Conservation (phyloP, 495 filamentous ascomycete genomes). For the Podospora conica region DNA sequence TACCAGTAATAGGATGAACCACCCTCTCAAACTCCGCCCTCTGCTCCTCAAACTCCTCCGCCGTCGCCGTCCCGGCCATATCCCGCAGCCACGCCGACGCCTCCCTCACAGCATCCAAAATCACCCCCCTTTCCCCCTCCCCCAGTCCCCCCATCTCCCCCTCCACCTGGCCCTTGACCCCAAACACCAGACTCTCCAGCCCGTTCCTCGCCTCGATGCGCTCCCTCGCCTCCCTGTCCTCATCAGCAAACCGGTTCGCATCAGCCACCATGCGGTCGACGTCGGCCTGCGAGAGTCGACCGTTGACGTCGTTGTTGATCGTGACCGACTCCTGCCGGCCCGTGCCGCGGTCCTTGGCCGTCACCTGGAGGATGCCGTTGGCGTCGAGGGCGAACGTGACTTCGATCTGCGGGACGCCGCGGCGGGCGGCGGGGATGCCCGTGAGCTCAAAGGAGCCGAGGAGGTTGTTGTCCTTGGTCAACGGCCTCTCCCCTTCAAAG, state of each 20-base stretch:
- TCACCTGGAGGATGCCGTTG: slow-evolving; percentile 90
- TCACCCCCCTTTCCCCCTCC: slow-evolving; percentile 89
- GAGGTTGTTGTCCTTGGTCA: slow-evolving; percentile 90
- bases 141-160: slow-evolving; percentile 90
- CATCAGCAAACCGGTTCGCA: slow-evolving; percentile 88
- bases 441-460: slow-evolving; percentile 94
- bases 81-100: slow-evolving; percentile 86
- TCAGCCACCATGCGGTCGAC: slow-evolving; percentile 92
- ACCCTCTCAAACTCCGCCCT: slow-evolving; percentile 88
- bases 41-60: slow-evolving; percentile 93
- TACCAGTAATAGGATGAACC: slow-evolving; percentile 91
- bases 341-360: slow-evolving; percentile 85
- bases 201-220: slow-evolving; percentile 93
- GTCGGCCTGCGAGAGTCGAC: slow-evolving; percentile 78
- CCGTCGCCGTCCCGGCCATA: slow-evolving; percentile 70
- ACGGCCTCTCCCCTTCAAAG: slow-evolving; percentile 84
- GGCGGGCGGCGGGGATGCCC: slow-evolving; percentile 81
- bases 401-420: slow-evolving; percentile 90
- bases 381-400: slow-evolving; percentile 91
- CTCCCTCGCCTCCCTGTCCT: slow-evolving; percentile 84
- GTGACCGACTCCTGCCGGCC: slow-evolving; percentile 86
- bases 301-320: slow-evolving; percentile 84
- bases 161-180: slow-evolving; percentile 91
- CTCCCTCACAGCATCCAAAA: slow-evolving; percentile 88
- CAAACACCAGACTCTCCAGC: slow-evolving; percentile 94